Base-by-base conservation (phyloP, 225 moss, liverwort and hornwort genomes). In the Neckera pumila region DNA sequence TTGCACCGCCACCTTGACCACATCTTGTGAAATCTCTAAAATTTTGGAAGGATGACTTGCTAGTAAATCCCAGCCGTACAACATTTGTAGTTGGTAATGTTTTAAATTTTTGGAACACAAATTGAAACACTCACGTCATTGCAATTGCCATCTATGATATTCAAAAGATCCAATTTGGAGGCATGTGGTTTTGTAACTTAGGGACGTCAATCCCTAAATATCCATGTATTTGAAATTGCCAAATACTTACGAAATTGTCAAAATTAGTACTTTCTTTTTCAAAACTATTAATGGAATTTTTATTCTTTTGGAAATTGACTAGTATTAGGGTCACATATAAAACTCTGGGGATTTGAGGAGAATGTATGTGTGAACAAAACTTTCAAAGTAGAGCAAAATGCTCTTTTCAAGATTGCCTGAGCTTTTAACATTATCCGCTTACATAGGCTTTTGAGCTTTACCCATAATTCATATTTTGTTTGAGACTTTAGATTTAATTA, bases 291-390 rank as follows among this genome's bases (percentile, higher is more conserved):
- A 34, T 65, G 3, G 7, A 30, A 7, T 14, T 61, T 61, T 6
- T 14, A 28, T 14, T 61, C 27, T 61, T 7, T 6, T 6, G 2
- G 17, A 9, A 34, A 33, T 33, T 66, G 11, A 36, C 17, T 64
- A 33, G 64, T 64, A 65, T 67, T 6, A 9, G 4, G 21, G 6
- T 38, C 8, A 13, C 13, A 69, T 38, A 38, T 38, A 69, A n/a
- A 11, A 11, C 11, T 23, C 0, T 0, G 1, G 23, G 13, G 4
- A 7, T 13, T n/a, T 7, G 4, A 38, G 2, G 13, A 7, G 38
- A 38, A 38, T 12, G 22, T 23, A 22, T 38, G 21, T n/a, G 13
- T 69, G 13, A 38, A 38, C 12, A 69, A 69, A 38, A 38, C 23
- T 0, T 69, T 0, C 2, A 38, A 13, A 38, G 13, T 23, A 2